Evolutionary conservation across 2,329 filamentous ascomycete genomes (phyloP), one percentile per base, ranked within the genome.

Genomic region (Magnaporthiopsis rhizophila): DNA sequence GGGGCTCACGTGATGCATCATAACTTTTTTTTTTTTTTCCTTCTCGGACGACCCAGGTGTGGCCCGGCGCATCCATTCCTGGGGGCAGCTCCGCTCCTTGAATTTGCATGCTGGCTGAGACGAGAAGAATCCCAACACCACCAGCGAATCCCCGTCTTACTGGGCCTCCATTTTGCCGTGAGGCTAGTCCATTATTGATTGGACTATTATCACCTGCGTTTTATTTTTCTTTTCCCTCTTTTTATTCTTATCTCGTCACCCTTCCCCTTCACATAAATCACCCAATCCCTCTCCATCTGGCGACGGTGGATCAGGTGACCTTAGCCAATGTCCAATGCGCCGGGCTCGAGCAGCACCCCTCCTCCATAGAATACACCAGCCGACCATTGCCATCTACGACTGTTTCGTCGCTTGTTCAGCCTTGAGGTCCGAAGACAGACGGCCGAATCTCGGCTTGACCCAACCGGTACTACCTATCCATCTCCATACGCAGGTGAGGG

Each of bases 1-100:
- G 57, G 56, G 57, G 13, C 57, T 62, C 60, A 62, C 60, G 60
- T 62, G 60, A 62, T 53, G 28, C 34, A 50, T 38, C 34, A 26
- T 36, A 7, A 36, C 34, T 7, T 36, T 36, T 36, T 36, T 36
- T 36, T 50, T 21, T 45, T 24, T 30, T 30, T 30, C 30, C 30
- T 30, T 30, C 30, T 30, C 30, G 6, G 30, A 30, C 30, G 30
- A 5, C 30, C 57, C 57, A n/a, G 45, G 18, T 53, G 45, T 53
- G 45, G 38, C 38, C 38, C 38, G 18, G 38, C 15, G 38, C 38
- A 50, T 50, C 38, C 38, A 50, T 21, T 15, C 38, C 18, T 50
- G 7, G 38, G 18, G 1, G 21, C 45, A 18, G 45, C 45, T 53
- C 45, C n/a, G 45, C 45, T 53, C 45, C 45, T 21, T 8, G 45